Base-by-base conservation (phyloP, 176 grass and related monocot genomes). In the Zoysia pacifica region DNA sequence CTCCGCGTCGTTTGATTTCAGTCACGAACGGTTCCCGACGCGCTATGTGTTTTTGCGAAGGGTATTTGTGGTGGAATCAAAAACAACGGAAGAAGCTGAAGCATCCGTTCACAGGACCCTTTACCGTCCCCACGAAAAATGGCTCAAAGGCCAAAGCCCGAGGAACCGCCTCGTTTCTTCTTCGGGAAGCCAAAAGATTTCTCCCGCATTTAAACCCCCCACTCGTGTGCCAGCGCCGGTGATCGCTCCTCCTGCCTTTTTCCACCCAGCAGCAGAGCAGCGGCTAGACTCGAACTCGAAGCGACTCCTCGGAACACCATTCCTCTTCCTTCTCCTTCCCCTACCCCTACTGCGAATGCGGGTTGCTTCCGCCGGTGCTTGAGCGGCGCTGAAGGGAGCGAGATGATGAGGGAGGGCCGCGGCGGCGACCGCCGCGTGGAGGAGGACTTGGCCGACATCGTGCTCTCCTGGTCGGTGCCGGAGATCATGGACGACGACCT, bases 401-500 rank as follows among this genome's bases (percentile, higher is more conserved):
- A 64, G 4, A 77, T 65, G 4, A 77, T 65, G 60, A 62, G 8
- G 45, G 59, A 11, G 60, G 47, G 54, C 58, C 19, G 58, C 9
- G 58, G 6, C 55, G n/a, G 19, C 58, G 68, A n/a, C 40, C 38
- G 20, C 40, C 48, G n/a, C 70, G 64, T 76, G 72, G 71, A 5
- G 48, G 60, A 77, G 37, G 80, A 85, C 73, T 81, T 94, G 85
- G 82, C 11, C 8, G 83, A 81, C 69, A 54, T 74, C 16, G 74
- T 94, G 69, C 85, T 94, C 58, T 89, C 88, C 74, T 94, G 91
- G 88, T 62, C 63, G 1, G 35, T 94, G 72, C 52, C 48, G 42
- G 67, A 91, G 2, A 69, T 91, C 72, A 49, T 70, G 55, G 50
- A 91, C 78, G 63, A 73, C 48, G 64, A 77, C 39, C 67, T 88